Conservation (phyloP, 805 yeast species). For the Yarrowia sp. region DNA sequence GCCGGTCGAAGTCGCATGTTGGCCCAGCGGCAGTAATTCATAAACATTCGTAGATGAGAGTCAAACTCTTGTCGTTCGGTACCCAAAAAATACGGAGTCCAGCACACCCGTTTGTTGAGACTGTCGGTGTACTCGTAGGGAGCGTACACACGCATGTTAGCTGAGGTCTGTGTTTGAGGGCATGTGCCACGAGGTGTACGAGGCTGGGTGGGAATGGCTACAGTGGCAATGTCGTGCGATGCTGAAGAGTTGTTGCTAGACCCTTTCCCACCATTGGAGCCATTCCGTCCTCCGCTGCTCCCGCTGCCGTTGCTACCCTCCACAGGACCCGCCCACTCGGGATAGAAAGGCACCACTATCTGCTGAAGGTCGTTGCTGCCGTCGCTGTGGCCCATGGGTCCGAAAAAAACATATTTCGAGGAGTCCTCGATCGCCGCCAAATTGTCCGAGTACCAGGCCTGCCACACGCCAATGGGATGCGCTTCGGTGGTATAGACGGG, state of each 20-base stretch:
- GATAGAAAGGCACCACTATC: constrained; percentile 8
- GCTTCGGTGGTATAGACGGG: constrained; percentile 26
- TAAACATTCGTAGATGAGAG: constrained; percentile 31
- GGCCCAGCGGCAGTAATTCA: constrained; percentile 25
- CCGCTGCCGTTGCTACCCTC: neutral
- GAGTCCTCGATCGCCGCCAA: constrained; percentile 26
- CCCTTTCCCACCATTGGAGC: neutral
- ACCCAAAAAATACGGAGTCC: constrained; percentile 36
- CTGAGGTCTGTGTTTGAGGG: neutral
- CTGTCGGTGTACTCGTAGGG: constrained; percentile 36
- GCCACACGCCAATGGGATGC: constrained; percentile 37
- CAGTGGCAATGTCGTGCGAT: neutral
- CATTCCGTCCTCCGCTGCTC: neutral
- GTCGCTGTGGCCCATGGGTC: neutral
- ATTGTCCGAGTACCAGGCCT: constrained; percentile 34
- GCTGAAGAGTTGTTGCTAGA: neutral
- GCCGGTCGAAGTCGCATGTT: constrained; percentile 21
- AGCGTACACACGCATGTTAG: constrained; percentile 29
- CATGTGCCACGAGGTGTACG: neutral
- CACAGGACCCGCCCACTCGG: constrained; percentile 12
- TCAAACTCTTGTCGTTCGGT: constrained; percentile 35
- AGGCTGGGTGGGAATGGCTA: constrained; percentile 20
- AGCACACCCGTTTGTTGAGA: constrained; percentile 34
- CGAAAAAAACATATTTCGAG: constrained; percentile 22
- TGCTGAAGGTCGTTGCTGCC: constrained; percentile 13